Conservation (phyloP, 164 flowering plant genomes). For the Amborella trichopoda region DNA sequence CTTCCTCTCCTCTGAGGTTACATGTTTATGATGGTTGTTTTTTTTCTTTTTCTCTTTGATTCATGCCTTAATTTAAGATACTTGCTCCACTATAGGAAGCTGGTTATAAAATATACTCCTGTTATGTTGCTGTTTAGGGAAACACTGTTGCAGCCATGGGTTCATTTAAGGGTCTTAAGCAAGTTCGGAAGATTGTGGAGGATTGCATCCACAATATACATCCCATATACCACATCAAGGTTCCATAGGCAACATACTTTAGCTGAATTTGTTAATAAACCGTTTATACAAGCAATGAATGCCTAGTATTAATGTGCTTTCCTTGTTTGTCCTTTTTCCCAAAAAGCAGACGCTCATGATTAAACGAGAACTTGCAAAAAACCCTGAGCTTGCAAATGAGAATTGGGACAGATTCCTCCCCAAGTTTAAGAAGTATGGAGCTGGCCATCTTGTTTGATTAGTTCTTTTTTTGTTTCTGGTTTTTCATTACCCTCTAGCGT, state of each 20-base stretch:
- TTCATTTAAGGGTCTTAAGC: conserved; percentile 79
- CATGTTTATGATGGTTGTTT: neutral
- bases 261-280: neutral
- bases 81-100: too few species aligned
- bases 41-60: neutral
- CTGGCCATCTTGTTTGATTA: neutral
- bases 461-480: neutral
- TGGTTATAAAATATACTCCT: too few species aligned
- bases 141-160: conserved; percentile 97
- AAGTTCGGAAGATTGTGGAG: conserved; percentile 78
- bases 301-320: neutral
- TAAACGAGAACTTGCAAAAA: conserved; percentile 73
- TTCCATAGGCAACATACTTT: conserved; percentile 4
- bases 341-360: conserved; percentile 57
- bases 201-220: conserved; percentile 84
- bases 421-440: conserved; percentile 68
- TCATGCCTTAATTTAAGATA: too few species aligned
- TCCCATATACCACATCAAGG: conserved; percentile 84
- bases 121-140: conserved; percentile 72
- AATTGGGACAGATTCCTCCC: conserved; percentile 99
- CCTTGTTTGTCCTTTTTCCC: neutral
- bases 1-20: neutral
- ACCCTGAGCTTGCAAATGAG: conserved; percentile 69
- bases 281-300: neutral
- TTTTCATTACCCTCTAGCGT: neutral